A percentile compares a stretch with the other conserved stretches of the same genome.
Evolutionary conservation across 2,329 filamentous ascomycete genomes (phyloP).

Genomic region (Conoideocrella luteorostrata): DNA sequence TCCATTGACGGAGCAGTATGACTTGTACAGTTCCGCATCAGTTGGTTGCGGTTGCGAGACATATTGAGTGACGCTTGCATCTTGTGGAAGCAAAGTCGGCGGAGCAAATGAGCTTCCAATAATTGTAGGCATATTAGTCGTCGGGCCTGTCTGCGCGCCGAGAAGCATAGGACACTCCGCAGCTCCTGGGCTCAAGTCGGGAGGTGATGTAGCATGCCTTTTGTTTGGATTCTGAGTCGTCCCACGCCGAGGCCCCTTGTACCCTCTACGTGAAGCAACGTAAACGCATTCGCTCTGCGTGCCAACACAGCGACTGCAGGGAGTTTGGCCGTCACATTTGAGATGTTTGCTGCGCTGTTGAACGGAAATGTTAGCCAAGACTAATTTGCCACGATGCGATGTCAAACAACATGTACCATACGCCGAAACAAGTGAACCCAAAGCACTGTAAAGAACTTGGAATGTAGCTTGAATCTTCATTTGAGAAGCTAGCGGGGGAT

Average conservation of each 20-base stretch:
- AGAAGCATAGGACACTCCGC: conserved; percentile 35
- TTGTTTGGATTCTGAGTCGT: conserved; percentile 41
- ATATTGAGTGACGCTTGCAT: conserved; percentile 16
- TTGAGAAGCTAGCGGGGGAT: too few relatives aligned
- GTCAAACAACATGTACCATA: too few relatives aligned
- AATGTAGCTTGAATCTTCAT: too few relatives aligned
- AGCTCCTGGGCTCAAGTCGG: conserved; percentile 11
- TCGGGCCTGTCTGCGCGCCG: conserved; percentile 16
- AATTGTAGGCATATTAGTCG: conserved; percentile 5
- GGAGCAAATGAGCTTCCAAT: conserved; percentile 7
- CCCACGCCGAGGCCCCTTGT: conserved; percentile 51
- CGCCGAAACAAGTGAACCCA: too few relatives aligned
- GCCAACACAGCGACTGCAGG: conserved; percentile 61
- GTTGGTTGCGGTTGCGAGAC: conserved; percentile 10
- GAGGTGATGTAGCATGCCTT: conserved; percentile 39
- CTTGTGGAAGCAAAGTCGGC: conserved; percentile 7
- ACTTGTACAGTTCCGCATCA: conserved; percentile 35
- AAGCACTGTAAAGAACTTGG: too few relatives aligned
- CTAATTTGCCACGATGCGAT: too few relatives aligned
- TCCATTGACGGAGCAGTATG: conserved; percentile 20
- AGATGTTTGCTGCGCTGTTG: conserved; percentile 58
- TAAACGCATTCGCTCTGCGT: conserved; percentile 60
- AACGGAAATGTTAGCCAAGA: background rate
- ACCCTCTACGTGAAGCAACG: conserved; percentile 67
- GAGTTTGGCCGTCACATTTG: conserved; percentile 66